Evolutionary conservation across 1,284 basidiomycete genomes (phyloP).

Genomic region (Malassezia arunalokei): DNA sequence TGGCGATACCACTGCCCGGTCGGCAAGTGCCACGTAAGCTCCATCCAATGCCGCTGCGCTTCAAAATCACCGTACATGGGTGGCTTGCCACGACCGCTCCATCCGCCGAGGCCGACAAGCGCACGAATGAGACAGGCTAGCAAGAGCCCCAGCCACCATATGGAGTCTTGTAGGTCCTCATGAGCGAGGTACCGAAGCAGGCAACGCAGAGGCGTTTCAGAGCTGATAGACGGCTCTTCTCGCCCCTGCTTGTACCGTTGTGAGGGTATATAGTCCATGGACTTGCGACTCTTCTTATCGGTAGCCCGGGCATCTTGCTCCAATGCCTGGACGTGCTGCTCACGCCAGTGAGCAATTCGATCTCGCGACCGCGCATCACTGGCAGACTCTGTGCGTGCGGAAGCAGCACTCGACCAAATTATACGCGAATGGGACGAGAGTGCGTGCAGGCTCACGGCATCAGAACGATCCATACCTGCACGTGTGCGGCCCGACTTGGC

Average conservation of each 20-base stretch:
- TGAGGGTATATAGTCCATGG: not conserved
- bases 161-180: slow-evolving; percentile 18
- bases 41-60: slow-evolving; percentile 89
- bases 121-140: slow-evolving; percentile 22
- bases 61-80: slow-evolving; percentile 86
- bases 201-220: slow-evolving; percentile 27
- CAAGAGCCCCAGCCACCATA: slow-evolving; percentile 18
- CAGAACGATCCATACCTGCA: not conserved
- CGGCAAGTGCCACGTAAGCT: slow-evolving; percentile 66
- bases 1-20: slow-evolving; percentile 68
- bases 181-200: slow-evolving; percentile 31
- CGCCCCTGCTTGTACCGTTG: not conserved
- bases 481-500: not conserved
- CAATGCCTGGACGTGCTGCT: not conserved
- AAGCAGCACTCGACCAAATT: not conserved
- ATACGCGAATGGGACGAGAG: slow-evolving; percentile 9
- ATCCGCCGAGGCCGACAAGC: slow-evolving; percentile 25
- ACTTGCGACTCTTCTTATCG: not conserved
- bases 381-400: not conserved
- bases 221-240: not conserved
- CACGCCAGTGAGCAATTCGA: slow-evolving; percentile 14
- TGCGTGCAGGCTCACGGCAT: slow-evolving; percentile 4
- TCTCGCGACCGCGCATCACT: slow-evolving; percentile 5
- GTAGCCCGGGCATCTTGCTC: not conserved
- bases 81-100: slow-evolving; percentile 57